Evolutionary conservation across 2,329 filamentous ascomycete genomes (phyloP), one percentile per base, ranked within the genome.

Genomic region (Aureobasidium lini): DNA sequence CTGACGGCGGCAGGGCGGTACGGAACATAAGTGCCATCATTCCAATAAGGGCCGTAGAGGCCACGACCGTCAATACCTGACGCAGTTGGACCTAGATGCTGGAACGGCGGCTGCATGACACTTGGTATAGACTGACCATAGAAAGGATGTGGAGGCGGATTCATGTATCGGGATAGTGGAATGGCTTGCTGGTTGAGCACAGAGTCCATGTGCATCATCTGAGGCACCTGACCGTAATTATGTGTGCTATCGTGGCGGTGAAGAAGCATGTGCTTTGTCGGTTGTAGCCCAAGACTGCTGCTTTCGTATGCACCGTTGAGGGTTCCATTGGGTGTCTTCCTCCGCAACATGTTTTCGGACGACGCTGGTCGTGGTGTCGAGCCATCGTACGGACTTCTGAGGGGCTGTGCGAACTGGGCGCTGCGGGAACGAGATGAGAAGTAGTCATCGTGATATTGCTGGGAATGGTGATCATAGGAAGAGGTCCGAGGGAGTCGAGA

Each of bases 241-340:
- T 57, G 49, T 13, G 32, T 44, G 9, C 43, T 23, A 28, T 54
- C 46, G 18, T 57, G 46, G 8, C 50, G 46, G 28, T 89, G 85
- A 31, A 95, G 77, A 18, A 94, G 79, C 70, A 96, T 84, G 70
- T 96, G 91, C 74, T 96, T 96, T 1, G 86, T 85, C 34, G 68
- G 64, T 32, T 66, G 64, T 16, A 61, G 34, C 18, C 66, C 64
- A 39, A 69, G 67, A 10, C 63, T 65, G 5, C 89, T 89, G 34
- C 89, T 90, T 79, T 97, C 92, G 69, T 96, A 96, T 10, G 90
- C 91, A 57, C 89, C 90, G 64, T 93, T 87, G 62, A 97, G 82
- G 39, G 91, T 96, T n/a, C 93, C 94, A 68, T 87, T 93, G 4
- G 93, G 94, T 8, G 93, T 97, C 73, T 97, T 97, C 65, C 93